Base-by-base conservation (phyloP, 2,329 filamentous ascomycete genomes). In the Mycosphaerella arachidis region DNA sequence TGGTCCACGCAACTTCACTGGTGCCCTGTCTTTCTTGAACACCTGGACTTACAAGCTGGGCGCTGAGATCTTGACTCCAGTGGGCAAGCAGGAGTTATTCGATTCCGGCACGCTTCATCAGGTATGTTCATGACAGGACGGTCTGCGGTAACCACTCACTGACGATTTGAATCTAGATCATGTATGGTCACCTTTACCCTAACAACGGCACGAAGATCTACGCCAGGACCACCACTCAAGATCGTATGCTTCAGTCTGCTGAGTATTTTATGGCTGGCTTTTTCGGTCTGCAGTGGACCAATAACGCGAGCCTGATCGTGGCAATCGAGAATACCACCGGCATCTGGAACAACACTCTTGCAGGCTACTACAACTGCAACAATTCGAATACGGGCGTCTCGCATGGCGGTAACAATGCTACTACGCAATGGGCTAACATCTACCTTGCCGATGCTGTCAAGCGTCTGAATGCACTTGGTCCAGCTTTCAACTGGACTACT, bases 191-290 rank as follows among this genome's bases (percentile, higher is more conserved):
- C 61, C 76, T 92, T 24, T 91, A 90, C 68, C 74, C 75, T 7
- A 87, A 91, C 66, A 84, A 88, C 5, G 82, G 84, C 58, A 86
- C 81, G 73, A 91, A 90, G 75, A 85, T 92, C 61, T 83, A 91
- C 59, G 87, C 85, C 16, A 81, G 89, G 30, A 90, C 88, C 1
- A 91, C 88, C 0, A 90, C 88, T 1, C 87, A 92, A 71, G 85
- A 90, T 70, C 84, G 89, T 27, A 92, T 92, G 89, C 77, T 88
- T 24, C 86, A 91, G 71, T 87, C 83, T 43, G 88, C 88, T 3
- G 88, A 92, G 73, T 88, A 92, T 73, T 92, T 91, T 74, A 76
- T 91, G 70, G 86, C 88, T 6, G 89, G 89, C 0, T 92, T 92
- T 76, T 92, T 92, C 69, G 89, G 89, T 0, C 80, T 91, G 0